Base-by-base conservation (phyloP, 75 land plant species). In the Sequoiadendron giganteum region DNA sequence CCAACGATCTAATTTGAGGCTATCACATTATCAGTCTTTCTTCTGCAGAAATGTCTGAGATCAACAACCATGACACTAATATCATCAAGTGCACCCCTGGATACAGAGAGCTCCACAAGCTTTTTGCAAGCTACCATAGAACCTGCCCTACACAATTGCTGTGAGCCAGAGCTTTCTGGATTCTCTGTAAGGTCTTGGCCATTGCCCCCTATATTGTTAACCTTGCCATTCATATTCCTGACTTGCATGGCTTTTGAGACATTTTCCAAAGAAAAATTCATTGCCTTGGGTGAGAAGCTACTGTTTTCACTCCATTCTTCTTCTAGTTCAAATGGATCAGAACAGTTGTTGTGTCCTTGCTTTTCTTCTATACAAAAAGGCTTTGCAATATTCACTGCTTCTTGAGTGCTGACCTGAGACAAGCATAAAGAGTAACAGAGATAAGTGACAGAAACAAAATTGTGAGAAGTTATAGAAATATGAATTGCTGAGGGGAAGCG, bases 311-410 rank as follows among this genome's bases (percentile, higher is more conserved):
- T 80, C 30, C 83, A 80, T 43, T 48, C 48, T 80, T 43, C 48
- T 36, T 36, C 38, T 36, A 36, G 38, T 19, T 43, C 43, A 39
- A 43, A 25, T 52, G 34, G 15, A 18, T 48, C 39, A 84, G 61
- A 38, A 52, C 19, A 40, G 39, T 58, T 52, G 3, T 47, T 54
- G 48, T 30, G 9, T 84, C 39, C 58, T 84, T 56, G 61, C 19
- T 84, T 84, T 49, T 34, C 58, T 56, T 85, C 86, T 8, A 54
- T 38, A 54, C 86, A 85, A 85, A 56, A 36, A 19, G 68, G 2
- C 68, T 89, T 88, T 21, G 91, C 93, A 54, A 88, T 87, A 80
- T 94, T 94, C 2, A 95, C 95, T 32, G 96, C 96, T 85, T 95
- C 96, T 78, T 95, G 95, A 85, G 91, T 92, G 38, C 83, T 86